Evolutionary conservation across 768 basidiomycete species (phyloP), one percentile per base, ranked within the genome.

Genomic region (Boletellus ananas): DNA sequence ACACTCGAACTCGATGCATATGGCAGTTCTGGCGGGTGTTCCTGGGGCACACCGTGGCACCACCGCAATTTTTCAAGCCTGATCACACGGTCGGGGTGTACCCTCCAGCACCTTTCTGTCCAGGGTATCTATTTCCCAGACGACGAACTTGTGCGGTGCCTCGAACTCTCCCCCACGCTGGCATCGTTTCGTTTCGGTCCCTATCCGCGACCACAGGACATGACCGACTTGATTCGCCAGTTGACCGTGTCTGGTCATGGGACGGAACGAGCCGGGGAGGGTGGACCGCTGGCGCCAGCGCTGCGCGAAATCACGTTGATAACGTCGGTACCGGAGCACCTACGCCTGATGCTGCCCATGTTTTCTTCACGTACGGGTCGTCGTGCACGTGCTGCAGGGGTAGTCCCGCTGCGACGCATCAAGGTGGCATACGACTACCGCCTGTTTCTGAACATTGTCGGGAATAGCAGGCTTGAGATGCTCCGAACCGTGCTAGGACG

Each of bases 71-170:
- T 63, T 42, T 56, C 51, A 8, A 20, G 17, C 23, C 62, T 61
- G n/a, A 39, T 63, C 47, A 11, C 29, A 7, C 55, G 62, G 14
- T 63, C 62, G 0, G 13, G 16, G 29, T 55, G 59, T 35, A 6
- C 16, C 6, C 59, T 63, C 25, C 51, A 29, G 29, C 45, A 21
- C 9, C 53, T 57, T 4, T 53, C 51, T 14, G 56, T 61, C 39
- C 37, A 37, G n/a, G 50, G 50, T 8, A 39, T 59, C 13, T 13
- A 50, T 23, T 51, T 62, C 42, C 47, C 57, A 7, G 49, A 55
- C 23, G 37, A 57, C 13, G 60, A 55, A 20, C 34, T 64, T 10
- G 4, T 62, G 23, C 59, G 51, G 4, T 57, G 62, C 34, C 57
- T 63, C 27, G 36, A 38, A 14, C 43, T 45, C 33, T 46, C 57